Evolutionary conservation across 2,329 filamentous ascomycete genomes (phyloP).

Genomic region (Trichoderma semiorbis): DNA sequence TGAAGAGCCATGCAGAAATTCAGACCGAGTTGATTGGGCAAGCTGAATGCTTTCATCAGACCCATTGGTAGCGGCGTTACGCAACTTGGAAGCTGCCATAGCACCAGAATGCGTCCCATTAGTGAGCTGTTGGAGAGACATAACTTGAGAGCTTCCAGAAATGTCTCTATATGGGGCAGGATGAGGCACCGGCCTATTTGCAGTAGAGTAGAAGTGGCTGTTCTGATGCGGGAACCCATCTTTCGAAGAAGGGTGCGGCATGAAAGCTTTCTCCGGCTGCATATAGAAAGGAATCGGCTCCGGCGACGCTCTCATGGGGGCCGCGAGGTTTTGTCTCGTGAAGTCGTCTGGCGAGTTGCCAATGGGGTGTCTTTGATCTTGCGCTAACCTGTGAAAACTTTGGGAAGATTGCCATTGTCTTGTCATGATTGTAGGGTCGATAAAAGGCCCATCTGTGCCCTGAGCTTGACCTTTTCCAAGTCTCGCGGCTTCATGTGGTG

Average conservation of each 20-base stretch:
- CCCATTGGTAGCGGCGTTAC: background rate
- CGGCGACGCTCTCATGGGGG: background rate
- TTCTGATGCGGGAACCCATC: background rate
- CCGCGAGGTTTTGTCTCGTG: background rate
- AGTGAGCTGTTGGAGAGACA: background rate
- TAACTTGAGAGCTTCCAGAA: background rate
- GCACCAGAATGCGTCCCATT: background rate
- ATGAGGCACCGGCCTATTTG: background rate
- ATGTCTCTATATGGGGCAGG: background rate
- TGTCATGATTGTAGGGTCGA: background rate
- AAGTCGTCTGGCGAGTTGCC: background rate
- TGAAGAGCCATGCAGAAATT: background rate
- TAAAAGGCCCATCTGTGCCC: background rate
- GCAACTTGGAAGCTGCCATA: background rate
- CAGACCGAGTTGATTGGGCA: background rate
- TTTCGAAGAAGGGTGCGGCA: background rate
- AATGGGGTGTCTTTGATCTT: background rate
- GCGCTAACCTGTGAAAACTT: background rate
- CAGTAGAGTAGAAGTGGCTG: background rate
- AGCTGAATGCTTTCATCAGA: background rate
- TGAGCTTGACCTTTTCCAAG: background rate
- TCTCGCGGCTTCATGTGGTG: background rate
- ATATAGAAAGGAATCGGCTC: slow-evolving; percentile 3
- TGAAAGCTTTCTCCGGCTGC: slow-evolving; percentile 8
- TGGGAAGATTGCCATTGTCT: background rate